Evolutionary conservation across 192 early-diverging fungal genomes (phyloP), one percentile per base, ranked within the genome.

Genomic region (Backusella tuberculispora): DNA sequence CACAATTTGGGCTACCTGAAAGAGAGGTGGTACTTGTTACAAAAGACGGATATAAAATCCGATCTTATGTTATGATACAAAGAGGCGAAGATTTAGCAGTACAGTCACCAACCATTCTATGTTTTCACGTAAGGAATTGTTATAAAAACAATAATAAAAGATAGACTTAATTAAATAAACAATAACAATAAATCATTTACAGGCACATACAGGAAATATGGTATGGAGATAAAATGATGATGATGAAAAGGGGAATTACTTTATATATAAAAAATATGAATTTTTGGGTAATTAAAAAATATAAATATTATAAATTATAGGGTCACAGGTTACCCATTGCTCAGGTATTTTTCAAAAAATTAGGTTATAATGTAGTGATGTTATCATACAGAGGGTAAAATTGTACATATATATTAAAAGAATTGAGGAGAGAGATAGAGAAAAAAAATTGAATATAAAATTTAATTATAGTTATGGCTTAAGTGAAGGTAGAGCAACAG

Each of bases 321-420:
- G 98, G 98, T 47, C 97, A 99, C 77, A 86, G 98, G 26, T 85
- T 99, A 68, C 96, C 96, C 5, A 95, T 98, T 47, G 95, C 96
- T 26, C 84, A 89, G 71, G 80, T 90, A 15, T 85, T 98, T 63
- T 88, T 94, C 73, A 79, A 83, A 38, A 79, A 81, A 24, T 85
- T 90, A 45, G 85, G 87, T n/a, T 91, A 89, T 85, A 99, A 99
- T 80, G 90, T 99, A 13, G 91, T 97, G 63, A 95, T 98, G 94
- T 86, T 99, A 29, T 97, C 96, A 41, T 99, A 99, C 74, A 87
- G 98, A 73, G 97, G 98, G 87, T 94, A 89, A 78, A 37, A 68
- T 60, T 60, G 24, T 60, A 60, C 24, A 69, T 42, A 69, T 26
- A 26, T 14, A 12, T 34, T 34, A 34, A 34, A 34, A 34, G 0